Percentiles rank a stretch among this genome's conserved stretches.
Conservation (phyloP, 1,284 basidiomycete genomes). For the Volvariella surrecta region DNA sequence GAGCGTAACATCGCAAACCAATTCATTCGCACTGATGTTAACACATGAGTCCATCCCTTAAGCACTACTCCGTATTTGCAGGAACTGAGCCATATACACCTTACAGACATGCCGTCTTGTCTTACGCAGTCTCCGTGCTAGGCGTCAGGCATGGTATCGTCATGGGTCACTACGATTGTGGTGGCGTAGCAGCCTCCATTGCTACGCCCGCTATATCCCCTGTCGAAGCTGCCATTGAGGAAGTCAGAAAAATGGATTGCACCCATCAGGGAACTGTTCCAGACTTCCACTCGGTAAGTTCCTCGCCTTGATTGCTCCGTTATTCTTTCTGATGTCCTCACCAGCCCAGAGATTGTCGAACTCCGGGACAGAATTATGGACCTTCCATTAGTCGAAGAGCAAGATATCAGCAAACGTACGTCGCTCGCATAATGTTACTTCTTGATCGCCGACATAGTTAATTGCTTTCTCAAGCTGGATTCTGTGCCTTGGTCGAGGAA, state of each 20-base stretch:
- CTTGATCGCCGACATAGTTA: background rate
- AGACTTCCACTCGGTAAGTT: slow-evolving; percentile 8
- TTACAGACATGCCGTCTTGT: slow-evolving; percentile 8
- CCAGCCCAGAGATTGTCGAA: slow-evolving; percentile 9
- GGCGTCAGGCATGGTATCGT: slow-evolving; percentile 10
- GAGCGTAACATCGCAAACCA: slow-evolving; percentile 6
- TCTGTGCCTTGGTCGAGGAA: slow-evolving; percentile 29
- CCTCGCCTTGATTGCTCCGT: background rate
- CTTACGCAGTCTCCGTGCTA: slow-evolving; percentile 8
- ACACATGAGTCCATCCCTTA: background rate
- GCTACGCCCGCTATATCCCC: slow-evolving; percentile 5
- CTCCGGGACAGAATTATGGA: slow-evolving; percentile 7
- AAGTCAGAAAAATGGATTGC: slow-evolving; percentile 10
- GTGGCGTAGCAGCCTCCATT: slow-evolving; percentile 10
- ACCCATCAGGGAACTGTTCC: slow-evolving; percentile 9
- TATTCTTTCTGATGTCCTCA: background rate
- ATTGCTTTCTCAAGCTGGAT: slow-evolving; percentile 12
- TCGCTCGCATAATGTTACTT: background rate
- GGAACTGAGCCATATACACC: background rate
- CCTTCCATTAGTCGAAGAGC: slow-evolving; percentile 1
- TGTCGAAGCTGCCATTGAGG: slow-evolving; percentile 4
- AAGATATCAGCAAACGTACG: slow-evolving; percentile 9
- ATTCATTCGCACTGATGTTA: slow-evolving; percentile 3
- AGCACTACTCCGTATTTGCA: background rate
- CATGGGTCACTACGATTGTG: slow-evolving; percentile 12